These are phyloP conservation scores for Linnemannia zychae DNA, from an alignment of 192 early-diverging fungal species.

Conservation along the genomic window DNA sequence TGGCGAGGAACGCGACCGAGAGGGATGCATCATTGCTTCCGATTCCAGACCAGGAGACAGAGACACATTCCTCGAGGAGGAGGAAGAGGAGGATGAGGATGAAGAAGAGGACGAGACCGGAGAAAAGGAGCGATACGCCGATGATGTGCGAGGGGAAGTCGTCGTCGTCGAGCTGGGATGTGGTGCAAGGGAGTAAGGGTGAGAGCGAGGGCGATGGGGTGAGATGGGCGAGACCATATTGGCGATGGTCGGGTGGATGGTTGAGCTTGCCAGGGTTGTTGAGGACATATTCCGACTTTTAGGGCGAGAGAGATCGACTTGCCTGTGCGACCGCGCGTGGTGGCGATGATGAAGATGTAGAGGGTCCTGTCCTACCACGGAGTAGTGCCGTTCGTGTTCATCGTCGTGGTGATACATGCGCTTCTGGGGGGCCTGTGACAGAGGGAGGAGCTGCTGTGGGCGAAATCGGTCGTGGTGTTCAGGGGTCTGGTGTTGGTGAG, in stretches of 20 bases:
- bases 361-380: background rate
- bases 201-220: background rate
- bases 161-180: background rate
- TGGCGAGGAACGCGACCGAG: slow-evolving; percentile 7
- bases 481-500: background rate
- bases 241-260: slow-evolving; percentile 33
- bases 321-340: background rate
- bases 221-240: slow-evolving; percentile 28
- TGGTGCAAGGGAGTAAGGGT: slow-evolving; percentile 8
- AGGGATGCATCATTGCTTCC: background rate
- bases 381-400: background rate
- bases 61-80: slow-evolving; percentile 17
- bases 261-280: background rate
- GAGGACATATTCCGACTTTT: background rate
- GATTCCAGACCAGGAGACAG: slow-evolving; percentile 31
- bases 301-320: slow-evolving; percentile 1
- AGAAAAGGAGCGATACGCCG: slow-evolving; percentile 16
- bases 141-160: background rate
- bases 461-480: background rate
- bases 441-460: background rate
- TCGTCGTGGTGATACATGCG: background rate
- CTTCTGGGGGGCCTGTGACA: background rate
- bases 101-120: slow-evolving; percentile 8
- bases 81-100: slow-evolving; percentile 10
- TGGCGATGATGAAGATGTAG: background rate